Evolutionary conservation across 805 yeast genomes (phyloP), one percentile per base, ranked within the genome.

Genomic region (Wickerhamiella hasegawae): DNA sequence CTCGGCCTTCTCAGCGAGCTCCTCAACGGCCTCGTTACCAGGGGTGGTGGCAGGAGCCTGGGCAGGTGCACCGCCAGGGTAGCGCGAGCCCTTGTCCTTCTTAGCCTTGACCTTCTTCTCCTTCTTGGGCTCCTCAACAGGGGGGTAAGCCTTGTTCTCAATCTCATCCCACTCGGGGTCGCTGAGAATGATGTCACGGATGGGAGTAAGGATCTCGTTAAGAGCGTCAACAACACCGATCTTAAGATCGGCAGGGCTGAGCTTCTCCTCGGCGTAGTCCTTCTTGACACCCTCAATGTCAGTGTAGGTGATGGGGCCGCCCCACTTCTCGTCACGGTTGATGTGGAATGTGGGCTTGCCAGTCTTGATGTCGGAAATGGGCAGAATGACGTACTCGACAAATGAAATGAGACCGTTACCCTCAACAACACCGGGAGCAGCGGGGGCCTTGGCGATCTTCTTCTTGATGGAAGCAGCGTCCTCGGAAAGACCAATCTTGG

Each of bases 261-360:
- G 68, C 53, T 71, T 71, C 54, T 78, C 80, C 21, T 68, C 66
- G 31, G 69, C 76, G 60, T 68, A 90, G 46, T 78, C 94, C 25
- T 61, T 60, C 54, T 77, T 76, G 50, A 90, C 63, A 26, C 71
- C 69, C 15, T 71, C 84, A 46, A 82, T 63, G 15, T 80, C 64
- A 28, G 53, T 53, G 69, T 72, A 90, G 32, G 76, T 64, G 39
- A 90, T 66, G 46, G 93, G 77, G 34, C 99, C 99, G 47, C 99
- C 98, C 57, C 82, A 90, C 60, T 90, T 76, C 57, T 90, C 99
- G 32, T 96, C 96, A 61, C 98, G 78, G 51, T 78, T 73, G 47
- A 90, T 73, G 55, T 58, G 63, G 60, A 90, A 82, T 35, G 66
- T 61, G 46, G 83, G 79, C 31, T 58, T 57, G 25, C 64, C 62